A percentile compares a stretch with the other conserved stretches of the same genome.
Evolutionary conservation across 129 eudicot species (phyloP).

Genomic region (Ambrosia trifida): DNA sequence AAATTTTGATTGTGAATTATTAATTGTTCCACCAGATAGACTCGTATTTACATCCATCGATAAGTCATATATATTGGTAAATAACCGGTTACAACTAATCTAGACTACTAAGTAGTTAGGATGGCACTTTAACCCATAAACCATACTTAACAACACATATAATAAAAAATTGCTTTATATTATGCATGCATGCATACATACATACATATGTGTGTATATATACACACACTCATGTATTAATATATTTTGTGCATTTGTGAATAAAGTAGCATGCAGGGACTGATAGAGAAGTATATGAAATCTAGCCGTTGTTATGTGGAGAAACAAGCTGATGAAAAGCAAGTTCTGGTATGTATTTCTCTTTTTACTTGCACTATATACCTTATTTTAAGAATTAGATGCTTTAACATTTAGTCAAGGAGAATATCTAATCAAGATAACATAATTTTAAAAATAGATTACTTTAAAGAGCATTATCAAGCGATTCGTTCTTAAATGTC

Average conservation of each 20-base stretch:
- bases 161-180: too few species aligned
- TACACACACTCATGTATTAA: neutral
- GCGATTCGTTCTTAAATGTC: conserved; percentile 7
- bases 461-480: conserved; percentile 20
- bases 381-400: conserved; percentile 25
- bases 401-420: conserved; percentile 28
- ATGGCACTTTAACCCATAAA: too few species aligned
- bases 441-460: conserved; percentile 16
- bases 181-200: neutral
- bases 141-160: too few species aligned
- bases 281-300: conserved; percentile 76
- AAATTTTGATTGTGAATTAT: too few species aligned
- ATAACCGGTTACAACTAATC: too few species aligned
- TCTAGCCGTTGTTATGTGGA: conserved; percentile 40
- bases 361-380: neutral
- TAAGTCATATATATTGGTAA: too few species aligned
- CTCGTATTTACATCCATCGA: too few species aligned
- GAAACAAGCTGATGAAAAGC: conserved; percentile 54
- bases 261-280: conserved; percentile 78
- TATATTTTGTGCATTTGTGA: conserved; percentile 18
- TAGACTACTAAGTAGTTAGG: too few species aligned
- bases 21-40: too few species aligned
- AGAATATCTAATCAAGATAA: conserved; percentile 32
- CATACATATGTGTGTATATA: neutral
- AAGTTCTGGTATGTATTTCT: conserved; percentile 52